phyloP scores from a whole-genome alignment of 768 basidiomycete genomes.

The Phanerochaete sordida region DNA sequence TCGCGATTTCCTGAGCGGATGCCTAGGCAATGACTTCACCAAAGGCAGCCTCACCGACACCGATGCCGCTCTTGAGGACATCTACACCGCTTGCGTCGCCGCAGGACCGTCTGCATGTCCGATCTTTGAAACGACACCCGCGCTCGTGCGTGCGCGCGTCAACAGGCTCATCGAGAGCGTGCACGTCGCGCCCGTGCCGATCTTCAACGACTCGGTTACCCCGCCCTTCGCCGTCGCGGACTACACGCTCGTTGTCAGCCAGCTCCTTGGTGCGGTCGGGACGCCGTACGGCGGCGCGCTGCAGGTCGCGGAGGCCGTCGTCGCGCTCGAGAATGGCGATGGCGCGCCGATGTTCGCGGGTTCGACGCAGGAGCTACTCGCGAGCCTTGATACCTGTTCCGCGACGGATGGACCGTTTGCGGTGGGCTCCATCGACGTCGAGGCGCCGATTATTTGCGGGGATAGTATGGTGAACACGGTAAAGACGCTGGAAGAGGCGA shows the following conservation, averaged over 20 bases:
- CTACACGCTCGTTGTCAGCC: background rate
- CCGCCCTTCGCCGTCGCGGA: background rate
- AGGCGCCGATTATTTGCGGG: background rate
- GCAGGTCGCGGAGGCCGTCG: background rate
- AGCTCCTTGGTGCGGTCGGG: background rate
- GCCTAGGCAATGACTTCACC: background rate
- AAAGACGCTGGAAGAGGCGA: background rate
- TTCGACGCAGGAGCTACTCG: background rate
- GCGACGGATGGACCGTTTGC: background rate
- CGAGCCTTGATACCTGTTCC: background rate
- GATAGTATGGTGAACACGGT: background rate
- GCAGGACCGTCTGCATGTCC: slow-evolving; percentile 23
- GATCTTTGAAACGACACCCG: slow-evolving; percentile 18
- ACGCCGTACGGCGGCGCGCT: background rate
- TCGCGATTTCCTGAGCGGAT: background rate
- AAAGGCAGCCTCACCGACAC: slow-evolving; percentile 9
- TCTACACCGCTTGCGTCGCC: slow-evolving; percentile 16
- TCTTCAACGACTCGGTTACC: background rate
- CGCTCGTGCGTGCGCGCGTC: slow-evolving; percentile 16
- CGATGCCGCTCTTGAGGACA: slow-evolving; percentile 15
- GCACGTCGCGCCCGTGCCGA: background rate
- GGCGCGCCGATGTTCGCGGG: background rate
- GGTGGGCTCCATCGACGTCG: background rate
- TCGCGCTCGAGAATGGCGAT: background rate
- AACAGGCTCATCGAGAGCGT: background rate